These are phyloP conservation scores for Castanopsis chinensis DNA, from an alignment of 306 rosid genomes.

Conservation along the genomic window DNA sequence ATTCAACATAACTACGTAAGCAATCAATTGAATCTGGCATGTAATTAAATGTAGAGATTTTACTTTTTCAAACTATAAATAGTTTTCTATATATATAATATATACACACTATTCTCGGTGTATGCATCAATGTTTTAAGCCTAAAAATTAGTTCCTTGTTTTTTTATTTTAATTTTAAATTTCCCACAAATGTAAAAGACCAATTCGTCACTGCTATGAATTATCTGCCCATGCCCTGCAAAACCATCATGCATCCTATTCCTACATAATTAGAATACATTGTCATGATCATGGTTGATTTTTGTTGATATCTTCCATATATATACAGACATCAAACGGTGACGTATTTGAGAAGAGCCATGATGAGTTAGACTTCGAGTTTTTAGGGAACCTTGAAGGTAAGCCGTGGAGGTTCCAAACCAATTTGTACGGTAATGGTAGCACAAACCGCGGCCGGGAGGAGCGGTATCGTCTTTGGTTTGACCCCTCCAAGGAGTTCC, in stretches of 20 bases:
- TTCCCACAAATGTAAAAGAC: background rate
- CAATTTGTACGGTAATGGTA: conserved; percentile 86
- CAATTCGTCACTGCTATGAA: background rate
- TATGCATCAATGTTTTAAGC: background rate
- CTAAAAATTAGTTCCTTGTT: too few species aligned
- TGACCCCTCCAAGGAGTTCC: conserved; percentile 71
- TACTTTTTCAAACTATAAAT: background rate
- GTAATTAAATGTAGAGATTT: background rate
- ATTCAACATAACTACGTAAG: too few species aligned
- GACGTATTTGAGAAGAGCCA: conserved; percentile 81
- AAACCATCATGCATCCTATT: background rate
- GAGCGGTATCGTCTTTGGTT: conserved; percentile 95
- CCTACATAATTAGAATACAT: background rate
- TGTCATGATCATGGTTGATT: conserved; percentile 7
- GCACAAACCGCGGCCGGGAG: conserved; percentile 88
- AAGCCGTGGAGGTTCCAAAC: conserved; percentile 98
- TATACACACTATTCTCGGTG: background rate
- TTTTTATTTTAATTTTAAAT: background rate
- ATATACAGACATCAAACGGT: conserved; percentile 76
- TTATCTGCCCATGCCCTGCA: background rate
- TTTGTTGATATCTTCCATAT: background rate
- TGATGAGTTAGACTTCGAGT: conserved; percentile 94
- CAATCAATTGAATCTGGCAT: too few species aligned
- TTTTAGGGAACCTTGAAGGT: conserved; percentile 73
- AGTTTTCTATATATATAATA: too few species aligned